Base-by-base conservation (phyloP, 1,284 basidiomycete genomes). In the Lignosus rhinocerotis region DNA sequence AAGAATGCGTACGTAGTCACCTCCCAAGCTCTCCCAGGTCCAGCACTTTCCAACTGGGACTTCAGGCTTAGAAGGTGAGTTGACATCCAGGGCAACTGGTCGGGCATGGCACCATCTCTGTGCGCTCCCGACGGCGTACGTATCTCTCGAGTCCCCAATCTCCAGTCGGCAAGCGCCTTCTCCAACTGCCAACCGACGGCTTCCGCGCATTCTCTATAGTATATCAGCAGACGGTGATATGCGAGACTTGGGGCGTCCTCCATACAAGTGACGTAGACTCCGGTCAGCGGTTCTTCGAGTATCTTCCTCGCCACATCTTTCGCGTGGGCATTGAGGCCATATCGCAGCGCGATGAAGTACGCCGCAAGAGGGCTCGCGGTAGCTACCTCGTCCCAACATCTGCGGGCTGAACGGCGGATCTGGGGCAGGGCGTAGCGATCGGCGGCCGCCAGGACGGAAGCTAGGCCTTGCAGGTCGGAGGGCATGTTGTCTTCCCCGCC, bases 201-300 rank as follows among this genome's bases (percentile, higher is more conserved):
- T 0, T n/a, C 16, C 14, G 36, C 49, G 36, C 53, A 60, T 0
- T 48, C 12, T 21, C 51, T 48, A 31, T 50, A 53, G 38, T 60
- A 65, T 12, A 34, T 19, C 36, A 65, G 50, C 5, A 65, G 52
- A 2, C 59, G 58, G 16, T 58, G 51, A 32, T 60, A 62, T 2
- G 45, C 45, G 25, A 48, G 16, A 14, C 48, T 49, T 1, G 55
- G 36, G 12, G 50, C 19, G 7, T 10, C 16, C n/a, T 61, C 55
- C 55, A 61, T 57, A 17, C 17, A 31, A 8, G 38, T 3, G 14
- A 21, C n/a, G 25, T 52, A 58, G 5, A 11, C 17, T 14, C 31
- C 17, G 17, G 16, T 17, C 16, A 50, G 8, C 6, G 50, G 50
- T 9, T 30, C 16, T n/a, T 32, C 31, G 2, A 53, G 21, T 6